Base-by-base conservation (phyloP, 140 eudicot genomes). In the Cichorium intybus region DNA sequence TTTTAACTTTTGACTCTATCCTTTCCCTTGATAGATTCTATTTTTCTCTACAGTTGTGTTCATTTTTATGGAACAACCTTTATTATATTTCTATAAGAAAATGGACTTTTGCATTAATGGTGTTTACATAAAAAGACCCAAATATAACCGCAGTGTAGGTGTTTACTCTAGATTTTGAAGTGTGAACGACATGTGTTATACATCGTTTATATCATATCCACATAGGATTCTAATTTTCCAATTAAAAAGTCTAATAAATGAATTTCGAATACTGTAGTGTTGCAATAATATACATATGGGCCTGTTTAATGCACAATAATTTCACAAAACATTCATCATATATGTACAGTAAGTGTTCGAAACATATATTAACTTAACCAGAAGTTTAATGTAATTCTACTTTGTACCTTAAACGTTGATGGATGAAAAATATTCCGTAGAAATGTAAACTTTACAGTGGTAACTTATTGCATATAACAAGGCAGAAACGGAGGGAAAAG, bases 1-100 rank as follows among this genome's bases (percentile, higher is more conserved):
- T 4, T 20, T 17, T 58, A 17, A 33, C 47, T 58, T 58, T 58
- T 58, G 64, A 58, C 64, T 33, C 23, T n/a, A 28, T n/a, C 49
- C 7, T 6, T 15, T 43, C 7, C 49, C 18, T 49, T 49, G 54
- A 5, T 47, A n/a, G 24, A 47, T 8, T 47, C 54, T 18, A 4
- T 27, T 15, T 41, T 15, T 41, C 15, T 14, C 4, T 2, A 43
- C 7, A 4, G 49, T 43, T 18, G 49, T 43, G 49, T 43, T 43
- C 4, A 39, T 2, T 10, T 3, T 39, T 39, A 11, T 39, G 12
- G 16, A 39, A 11, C 46, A 39, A 16, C 46, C n/a, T 12, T 12
- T 43, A 43, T 15, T 35, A 35, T 11, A 10, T 4, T 39, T 39
- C 7, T 14, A 15, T 15, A 43, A 43, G 3, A 5, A 1, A 43